A percentile compares a stretch with the other conserved stretches of the same genome.
phyloP scores from a whole-genome alignment of 2,329 filamentous ascomycete species.

The Alternaria incomplexa region DNA sequence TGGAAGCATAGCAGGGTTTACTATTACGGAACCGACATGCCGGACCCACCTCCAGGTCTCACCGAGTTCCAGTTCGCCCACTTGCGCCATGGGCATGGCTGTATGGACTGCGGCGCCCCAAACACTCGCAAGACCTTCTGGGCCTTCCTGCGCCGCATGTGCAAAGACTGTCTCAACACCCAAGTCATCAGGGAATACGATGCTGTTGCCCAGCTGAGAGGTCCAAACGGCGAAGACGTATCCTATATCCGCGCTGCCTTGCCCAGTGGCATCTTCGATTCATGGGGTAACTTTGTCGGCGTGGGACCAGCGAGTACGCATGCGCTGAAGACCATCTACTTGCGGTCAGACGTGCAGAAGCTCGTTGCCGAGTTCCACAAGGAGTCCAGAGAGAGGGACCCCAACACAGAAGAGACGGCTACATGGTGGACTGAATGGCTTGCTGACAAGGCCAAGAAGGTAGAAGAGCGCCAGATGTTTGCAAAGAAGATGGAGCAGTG shows the following conservation, averaged over 20 bases:
- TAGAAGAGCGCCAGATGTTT: slow-evolving; percentile 41
- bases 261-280: slow-evolving; percentile 45
- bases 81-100: slow-evolving; percentile 48
- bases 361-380: slow-evolving; percentile 33
- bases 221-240: slow-evolving; percentile 34
- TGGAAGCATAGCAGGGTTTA: slow-evolving; percentile 47
- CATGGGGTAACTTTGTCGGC: slow-evolving; percentile 48
- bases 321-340: slow-evolving; percentile 42
- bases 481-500: slow-evolving; percentile 47
- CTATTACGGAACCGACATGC: slow-evolving; percentile 42
- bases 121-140: slow-evolving; percentile 52
- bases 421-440: slow-evolving; percentile 32
- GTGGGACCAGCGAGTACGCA: slow-evolving; percentile 44
- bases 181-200: slow-evolving; percentile 44
- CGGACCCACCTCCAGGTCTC: slow-evolving; percentile 44
- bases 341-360: slow-evolving; percentile 36
- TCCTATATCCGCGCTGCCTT: slow-evolving; percentile 38
- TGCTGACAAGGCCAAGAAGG: slow-evolving; percentile 27
- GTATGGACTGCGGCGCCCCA: slow-evolving; percentile 46
- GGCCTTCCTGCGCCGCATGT: slow-evolving; percentile 52
- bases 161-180: slow-evolving; percentile 45
- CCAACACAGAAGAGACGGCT: slow-evolving; percentile 27
- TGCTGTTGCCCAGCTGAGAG: slow-evolving; percentile 32
- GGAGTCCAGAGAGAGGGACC: slow-evolving; percentile 21
- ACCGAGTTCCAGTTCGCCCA: slow-evolving; percentile 50